phyloP scores from a whole-genome alignment of 2,329 filamentous ascomycete genomes.

The Xylariales sp. region DNA sequence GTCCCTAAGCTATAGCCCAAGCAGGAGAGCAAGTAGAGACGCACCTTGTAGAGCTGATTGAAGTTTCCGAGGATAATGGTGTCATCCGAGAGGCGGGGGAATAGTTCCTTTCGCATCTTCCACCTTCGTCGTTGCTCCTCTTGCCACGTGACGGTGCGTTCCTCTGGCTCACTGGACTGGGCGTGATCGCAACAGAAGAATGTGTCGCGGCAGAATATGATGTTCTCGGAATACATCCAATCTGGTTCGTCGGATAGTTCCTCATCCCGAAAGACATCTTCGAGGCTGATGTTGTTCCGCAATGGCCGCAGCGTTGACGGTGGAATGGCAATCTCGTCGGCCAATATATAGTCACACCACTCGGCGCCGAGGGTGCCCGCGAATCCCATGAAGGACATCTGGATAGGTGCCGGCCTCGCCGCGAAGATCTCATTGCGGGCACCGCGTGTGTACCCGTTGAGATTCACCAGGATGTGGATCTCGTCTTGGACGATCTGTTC shows the following conservation, averaged over 20 bases:
- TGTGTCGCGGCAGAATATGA: slow-evolving; percentile 88
- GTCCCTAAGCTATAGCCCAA: too few species aligned
- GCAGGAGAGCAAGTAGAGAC: too few species aligned
- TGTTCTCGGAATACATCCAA: slow-evolving; percentile 96
- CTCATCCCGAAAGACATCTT: slow-evolving; percentile 64
- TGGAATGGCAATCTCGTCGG: slow-evolving; percentile 84
- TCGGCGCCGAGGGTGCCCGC: slow-evolving; percentile 93
- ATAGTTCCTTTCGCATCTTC: slow-evolving; percentile 90
- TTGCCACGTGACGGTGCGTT: slow-evolving; percentile 69
- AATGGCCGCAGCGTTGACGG: slow-evolving; percentile 74
- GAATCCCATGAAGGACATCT: slow-evolving; percentile 99
- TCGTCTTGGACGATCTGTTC: slow-evolving; percentile 81
- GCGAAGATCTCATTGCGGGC: slow-evolving; percentile 98
- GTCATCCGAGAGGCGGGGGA: slow-evolving; percentile 76
- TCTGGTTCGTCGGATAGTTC: slow-evolving; percentile 65
- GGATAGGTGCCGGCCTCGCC: slow-evolving; percentile 86
- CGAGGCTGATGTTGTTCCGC: slow-evolving; percentile 67
- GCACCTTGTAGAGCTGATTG: slow-evolving; percentile 96
- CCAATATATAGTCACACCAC: slow-evolving; percentile 97
- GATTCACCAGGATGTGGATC: slow-evolving; percentile 91
- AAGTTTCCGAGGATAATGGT: slow-evolving; percentile 94
- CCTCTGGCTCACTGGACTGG: slow-evolving; percentile 75
- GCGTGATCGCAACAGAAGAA: slow-evolving; percentile 98
- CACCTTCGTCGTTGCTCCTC: slow-evolving; percentile 78
- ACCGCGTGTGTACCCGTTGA: slow-evolving; percentile 96